Evolutionary conservation across 352 stramenopile species (phyloP), one percentile per base, ranked within the genome.

Genomic region (Phytophthora sansomeana): DNA sequence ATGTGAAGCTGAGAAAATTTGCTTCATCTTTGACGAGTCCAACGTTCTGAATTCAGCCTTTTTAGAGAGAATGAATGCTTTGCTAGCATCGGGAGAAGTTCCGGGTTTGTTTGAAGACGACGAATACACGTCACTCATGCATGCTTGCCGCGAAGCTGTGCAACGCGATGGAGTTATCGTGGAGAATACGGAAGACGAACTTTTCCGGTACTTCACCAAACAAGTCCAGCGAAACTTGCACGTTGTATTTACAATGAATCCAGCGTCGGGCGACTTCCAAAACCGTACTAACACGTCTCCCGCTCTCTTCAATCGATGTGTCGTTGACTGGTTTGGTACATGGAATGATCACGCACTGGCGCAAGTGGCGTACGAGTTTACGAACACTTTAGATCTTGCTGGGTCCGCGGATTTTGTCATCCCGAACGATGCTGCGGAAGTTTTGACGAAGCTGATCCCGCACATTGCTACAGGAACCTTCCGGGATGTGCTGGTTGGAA

Each of bases 181-280:
- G 8, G 89, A 96, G 41, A 98, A 98, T 70, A 97, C 93, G 1
- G 96, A 98, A 52, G 95, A 98, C 61, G 96, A 98, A 65, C 77
- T 99, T 0, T 99, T 98, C 72, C 80, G 90, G 16, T 96, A 98
- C 66, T 99, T 99, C 66, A 99, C 98, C 0, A 88, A 85, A 26
- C 91, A 98, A 75, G 98, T 99, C 8, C 98, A 99, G 72, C 84
- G 95, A 7, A 99, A 99, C 71, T 81, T 99, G 29, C 98, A 99
- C 80, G 97, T 99, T 14, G 98, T 99, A 14, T 99, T 99, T 69
- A 99, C 98, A 10, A 99, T 99, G 95, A 99, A 99, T 73, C 98
- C 98, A 48, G 97, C 97, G 36, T 97, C 95, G 7, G 97, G 96
- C 24, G 97, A 99, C 69, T 99, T 98, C 87, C 95, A 96, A 67